Evolutionary conservation across 2,329 filamentous ascomycete genomes (phyloP).

Genomic region (Xylaria sp.): DNA sequence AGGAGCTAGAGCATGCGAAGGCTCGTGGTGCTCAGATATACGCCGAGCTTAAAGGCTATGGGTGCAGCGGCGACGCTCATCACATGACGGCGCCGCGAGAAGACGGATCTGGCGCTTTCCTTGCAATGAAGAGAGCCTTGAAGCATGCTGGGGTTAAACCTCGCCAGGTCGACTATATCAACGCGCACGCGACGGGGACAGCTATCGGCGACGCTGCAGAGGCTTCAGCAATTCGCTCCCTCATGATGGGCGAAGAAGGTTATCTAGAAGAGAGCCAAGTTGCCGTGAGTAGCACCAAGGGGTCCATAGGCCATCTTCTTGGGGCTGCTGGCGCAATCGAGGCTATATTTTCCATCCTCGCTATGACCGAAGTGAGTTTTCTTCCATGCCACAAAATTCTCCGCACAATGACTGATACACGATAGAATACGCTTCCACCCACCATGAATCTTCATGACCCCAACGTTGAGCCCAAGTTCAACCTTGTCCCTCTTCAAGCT

Average conservation of each 20-base stretch:
- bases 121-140: constrained; percentile 87
- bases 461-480: constrained; percentile 77
- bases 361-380: constrained; percentile 76
- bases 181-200: constrained; percentile 94
- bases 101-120: constrained; percentile 81
- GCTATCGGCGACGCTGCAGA: constrained; percentile 87
- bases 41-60: constrained; percentile 89
- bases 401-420: constrained; percentile 18
- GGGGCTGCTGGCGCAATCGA: constrained; percentile 93
- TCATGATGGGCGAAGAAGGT: constrained; percentile 80
- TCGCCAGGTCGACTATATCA: constrained; percentile 84
- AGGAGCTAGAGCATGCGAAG: constrained; percentile 90
- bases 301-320: constrained; percentile 88
- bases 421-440: constrained; percentile 80
- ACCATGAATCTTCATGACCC: constrained; percentile 82
- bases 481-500: constrained; percentile 79
- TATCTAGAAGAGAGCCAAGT: constrained; percentile 69
- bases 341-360: constrained; percentile 83
- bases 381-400: not conserved
- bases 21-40: constrained; percentile 83
- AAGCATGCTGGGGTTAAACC: constrained; percentile 76
- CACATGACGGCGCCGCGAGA: constrained; percentile 92
- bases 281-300: constrained; percentile 93
- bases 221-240: constrained; percentile 79
- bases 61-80: constrained; percentile 87